Conservation (phyloP, 1,139 yeast genomes). For the Tardiomyces blankii region DNA sequence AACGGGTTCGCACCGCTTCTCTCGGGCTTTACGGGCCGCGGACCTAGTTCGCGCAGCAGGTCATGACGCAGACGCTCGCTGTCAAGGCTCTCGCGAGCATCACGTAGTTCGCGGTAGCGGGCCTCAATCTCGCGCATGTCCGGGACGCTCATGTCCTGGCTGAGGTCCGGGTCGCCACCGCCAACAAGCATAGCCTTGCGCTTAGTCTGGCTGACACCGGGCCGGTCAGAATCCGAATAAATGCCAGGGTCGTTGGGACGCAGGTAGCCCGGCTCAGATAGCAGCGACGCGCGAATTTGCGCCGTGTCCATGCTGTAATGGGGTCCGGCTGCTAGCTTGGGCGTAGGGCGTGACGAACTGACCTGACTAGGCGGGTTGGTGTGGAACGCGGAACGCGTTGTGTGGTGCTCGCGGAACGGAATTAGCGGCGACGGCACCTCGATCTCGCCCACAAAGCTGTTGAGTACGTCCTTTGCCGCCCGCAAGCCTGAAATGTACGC, state of each 20-base stretch:
- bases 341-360: neutral
- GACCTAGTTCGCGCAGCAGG: conserved; percentile 27
- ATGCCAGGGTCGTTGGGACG: neutral
- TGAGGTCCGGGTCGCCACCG: conserved; percentile 1
- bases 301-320: neutral
- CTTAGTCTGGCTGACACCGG: neutral
- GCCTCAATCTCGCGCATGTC: conserved; percentile 3
- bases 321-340: neutral
- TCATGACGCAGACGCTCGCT: conserved; percentile 26
- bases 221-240: neutral
- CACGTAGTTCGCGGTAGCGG: conserved; percentile 15
- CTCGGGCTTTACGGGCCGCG: conserved; percentile 30
- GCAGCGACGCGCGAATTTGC: neutral
- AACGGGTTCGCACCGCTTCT: conserved; percentile 33
- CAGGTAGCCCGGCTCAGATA: neutral
- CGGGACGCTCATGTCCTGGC: conserved; percentile 1
- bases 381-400: neutral
- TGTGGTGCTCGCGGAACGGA: conserved; percentile 9
- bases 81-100: conserved; percentile 17
- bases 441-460: conserved; percentile 30
- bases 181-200: neutral
- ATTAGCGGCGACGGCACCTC: conserved; percentile 29
- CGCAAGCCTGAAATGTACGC: conserved; percentile 34
- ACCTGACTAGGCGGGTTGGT: neutral
- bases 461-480: conserved; percentile 31